Base-by-base conservation (phyloP, 352 stramenopile genomes). In the Globisporangium emineosum region DNA sequence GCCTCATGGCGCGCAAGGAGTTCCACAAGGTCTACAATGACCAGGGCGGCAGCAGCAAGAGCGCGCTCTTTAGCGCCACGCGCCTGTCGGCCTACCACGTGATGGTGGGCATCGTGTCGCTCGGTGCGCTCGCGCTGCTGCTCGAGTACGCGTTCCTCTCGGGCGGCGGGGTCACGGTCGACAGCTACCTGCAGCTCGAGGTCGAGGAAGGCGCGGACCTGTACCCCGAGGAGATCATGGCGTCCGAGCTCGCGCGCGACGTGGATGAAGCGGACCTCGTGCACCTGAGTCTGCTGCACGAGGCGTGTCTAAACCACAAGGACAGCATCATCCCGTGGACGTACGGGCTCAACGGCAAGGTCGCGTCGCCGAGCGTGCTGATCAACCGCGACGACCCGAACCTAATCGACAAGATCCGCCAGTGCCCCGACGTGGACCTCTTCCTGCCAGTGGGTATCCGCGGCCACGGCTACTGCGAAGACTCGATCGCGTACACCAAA, bases 221-320 rank as follows among this genome's bases (percentile, higher is more conserved):
- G 42, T 82, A 84, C 57, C 76, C 76, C 19, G 69, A 74, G 27
- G 69, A 74, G 54, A 79, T 81, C 66, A 57, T 84, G 27, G 49
- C 67, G 45, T 80, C 71, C 27, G 19, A 71, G 13, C 77, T 74
- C 66, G 72, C 72, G 19, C 43, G 69, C 17, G 59, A 79, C 13
- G 75, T 80, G 21, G 49, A 53, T 17, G 65, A 73, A 12, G 17
- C 40, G 2, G 77, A 88, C 33, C 59, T 78, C 30, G 60, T 88
- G 59, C 77, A 89, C 40, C 66, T 89, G 58, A 77, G 70, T 55
- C 64, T 81, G 45, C 63, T 90, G 56, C 78, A 90, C 43, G 63
- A 77, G 23, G 75, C 70, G 57, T 90, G 78, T 37, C 19, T 67
- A n/a, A 65, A 62, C 29, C 51, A 72, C 47, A 60, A 43, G 9